These are phyloP conservation scores for Phlegmacium glaucopus DNA, from an alignment of 768 basidiomycete species.

Conservation along the genomic window DNA sequence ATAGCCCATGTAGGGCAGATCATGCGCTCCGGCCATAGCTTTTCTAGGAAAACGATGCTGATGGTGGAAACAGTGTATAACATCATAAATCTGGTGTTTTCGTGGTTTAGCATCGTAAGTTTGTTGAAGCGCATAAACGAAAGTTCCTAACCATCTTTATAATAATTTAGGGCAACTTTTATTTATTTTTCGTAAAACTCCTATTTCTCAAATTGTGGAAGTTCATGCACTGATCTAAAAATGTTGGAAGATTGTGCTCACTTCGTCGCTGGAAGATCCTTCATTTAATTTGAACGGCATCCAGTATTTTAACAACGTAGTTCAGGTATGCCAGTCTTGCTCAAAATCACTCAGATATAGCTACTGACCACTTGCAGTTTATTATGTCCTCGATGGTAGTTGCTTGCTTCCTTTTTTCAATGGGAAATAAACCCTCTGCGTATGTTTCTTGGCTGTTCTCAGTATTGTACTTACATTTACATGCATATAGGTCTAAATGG, in stretches of 20 bases:
- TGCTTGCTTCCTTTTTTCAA: conserved; percentile 90
- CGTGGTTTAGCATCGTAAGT: conserved; percentile 91
- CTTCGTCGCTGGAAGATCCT: conserved; percentile 79
- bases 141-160: not conserved
- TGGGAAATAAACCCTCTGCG: conserved; percentile 94
- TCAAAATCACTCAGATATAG: not conserved
- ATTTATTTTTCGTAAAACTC: conserved; percentile 83
- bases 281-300: conserved; percentile 65
- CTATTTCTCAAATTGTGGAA: not conserved
- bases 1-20: conserved; percentile 85
- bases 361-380: conserved; percentile 46
- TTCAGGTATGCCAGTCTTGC: conserved; percentile 49
- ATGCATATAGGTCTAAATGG: conserved; percentile 54
- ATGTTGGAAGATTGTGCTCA: conserved; percentile 67
- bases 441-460: conserved; percentile 25
- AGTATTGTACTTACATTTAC: not conserved
- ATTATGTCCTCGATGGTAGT: conserved; percentile 80
- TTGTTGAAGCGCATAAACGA: not conserved
- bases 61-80: conserved; percentile 86
- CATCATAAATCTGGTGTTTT: conserved; percentile 79
- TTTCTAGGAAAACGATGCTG: conserved; percentile 67
- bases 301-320: conserved; percentile 67
- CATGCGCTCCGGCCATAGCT: conserved; percentile 76
- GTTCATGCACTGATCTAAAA: too few relatives aligned
- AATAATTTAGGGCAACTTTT: conserved; percentile 84